These are phyloP conservation scores for Paramecium biaurelia DNA, from an alignment of 73 alveolate species.

Conservation along the genomic window DNA sequence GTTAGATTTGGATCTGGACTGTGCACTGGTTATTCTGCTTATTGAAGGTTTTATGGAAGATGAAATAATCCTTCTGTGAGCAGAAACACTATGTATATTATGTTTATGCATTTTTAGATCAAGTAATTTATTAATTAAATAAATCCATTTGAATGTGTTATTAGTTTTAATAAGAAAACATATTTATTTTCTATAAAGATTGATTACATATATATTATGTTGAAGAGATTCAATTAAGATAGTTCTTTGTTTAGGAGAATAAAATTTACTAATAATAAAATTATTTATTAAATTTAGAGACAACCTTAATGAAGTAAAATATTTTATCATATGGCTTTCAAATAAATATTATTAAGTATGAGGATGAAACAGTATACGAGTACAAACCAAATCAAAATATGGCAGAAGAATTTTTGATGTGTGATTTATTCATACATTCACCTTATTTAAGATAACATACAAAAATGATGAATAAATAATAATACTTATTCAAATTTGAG, in stretches of 20 bases:
- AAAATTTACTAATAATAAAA: neutral
- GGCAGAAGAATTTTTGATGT: neutral
- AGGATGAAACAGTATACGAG: neutral
- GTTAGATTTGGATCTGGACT: neutral
- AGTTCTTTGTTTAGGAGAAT: neutral
- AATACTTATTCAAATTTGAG: neutral
- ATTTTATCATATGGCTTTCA: neutral
- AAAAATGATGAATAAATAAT: neutral
- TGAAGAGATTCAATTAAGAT: no score
- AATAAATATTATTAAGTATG: neutral
- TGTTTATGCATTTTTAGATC: neutral
- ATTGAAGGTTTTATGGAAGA: neutral
- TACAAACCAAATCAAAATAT: neutral
- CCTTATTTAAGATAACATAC: neutral
- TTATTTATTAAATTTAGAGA: neutral
- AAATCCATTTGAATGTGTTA: neutral
- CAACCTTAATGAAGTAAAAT: neutral
- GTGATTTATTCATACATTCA: neutral
- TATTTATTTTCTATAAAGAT: no score
- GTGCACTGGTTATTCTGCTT: neutral
- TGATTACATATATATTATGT: no score
- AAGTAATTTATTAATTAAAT: neutral
- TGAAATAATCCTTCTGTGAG: slow-evolving; percentile 9
- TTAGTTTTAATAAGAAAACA: neutral
- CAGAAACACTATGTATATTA: neutral